Evolutionary conservation across 1,284 basidiomycete genomes (phyloP).

Genomic region (Melampsora americana): DNA sequence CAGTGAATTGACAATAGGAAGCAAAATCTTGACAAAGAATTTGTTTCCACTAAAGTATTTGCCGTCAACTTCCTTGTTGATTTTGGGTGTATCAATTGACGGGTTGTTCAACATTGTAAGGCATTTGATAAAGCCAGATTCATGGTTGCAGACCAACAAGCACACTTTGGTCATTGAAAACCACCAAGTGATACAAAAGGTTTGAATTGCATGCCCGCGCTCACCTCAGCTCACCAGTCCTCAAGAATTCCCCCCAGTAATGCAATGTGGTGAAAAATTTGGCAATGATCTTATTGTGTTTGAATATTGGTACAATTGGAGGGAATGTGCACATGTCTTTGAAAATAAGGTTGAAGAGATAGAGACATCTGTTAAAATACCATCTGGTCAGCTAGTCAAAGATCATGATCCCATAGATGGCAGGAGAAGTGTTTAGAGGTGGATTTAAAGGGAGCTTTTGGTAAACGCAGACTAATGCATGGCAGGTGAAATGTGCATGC

Average conservation of each 20-base stretch:
- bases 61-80: not conserved
- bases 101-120: not conserved
- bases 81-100: not conserved
- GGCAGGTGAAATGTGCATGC: too few relatives aligned
- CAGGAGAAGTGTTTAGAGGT: too few relatives aligned
- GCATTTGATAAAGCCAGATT: not conserved
- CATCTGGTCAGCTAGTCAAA: too few relatives aligned
- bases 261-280: not conserved
- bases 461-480: too few relatives aligned
- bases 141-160: not conserved
- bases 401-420: too few relatives aligned
- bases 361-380: too few relatives aligned
- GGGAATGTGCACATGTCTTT: not conserved
- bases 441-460: too few relatives aligned
- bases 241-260: not conserved
- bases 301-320: not conserved
- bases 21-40: not conserved
- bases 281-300: not conserved
- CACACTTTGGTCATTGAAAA: not conserved
- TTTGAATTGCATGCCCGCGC: conserved; percentile 1
- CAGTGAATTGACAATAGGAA: not conserved
- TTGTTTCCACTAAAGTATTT: not conserved
- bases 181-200: not conserved
- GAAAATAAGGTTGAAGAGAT: not conserved
- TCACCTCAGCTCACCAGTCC: not conserved